Evolutionary conservation across 768 basidiomycete genomes (phyloP), one percentile per base, ranked within the genome.

Genomic region (Termitomyces sp.): DNA sequence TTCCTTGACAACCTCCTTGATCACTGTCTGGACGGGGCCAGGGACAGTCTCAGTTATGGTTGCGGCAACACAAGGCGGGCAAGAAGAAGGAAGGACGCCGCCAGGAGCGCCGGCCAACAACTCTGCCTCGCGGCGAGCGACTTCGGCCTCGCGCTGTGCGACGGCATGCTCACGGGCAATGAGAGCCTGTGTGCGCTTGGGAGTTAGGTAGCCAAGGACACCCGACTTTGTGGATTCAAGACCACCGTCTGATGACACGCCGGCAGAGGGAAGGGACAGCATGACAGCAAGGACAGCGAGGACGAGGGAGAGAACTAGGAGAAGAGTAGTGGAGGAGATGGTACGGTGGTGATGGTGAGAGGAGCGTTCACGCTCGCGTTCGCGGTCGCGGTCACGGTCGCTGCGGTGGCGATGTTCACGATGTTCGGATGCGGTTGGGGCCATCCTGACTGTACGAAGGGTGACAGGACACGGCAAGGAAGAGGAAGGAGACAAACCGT

Each of bases 271-370:
- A 5, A 94, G 78, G 3, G 91, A 91, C 26, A 94, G 83, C 90
- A 94, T 92, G 64, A 94, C 85, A 5, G 91, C 91, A n/a, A 94
- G 79, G 23, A 92, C 90, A 37, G 91, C 91, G 28, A 94, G 77
- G 49, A 94, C 83, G 35, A 94, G 84, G 11, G 91, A 93, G 42
- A 94, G 79, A 50, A 93, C 87, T 35, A 94, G 85, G 52, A 94
- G 81, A 33, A 94, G 84, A 14, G 91, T 94, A 0, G 91, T 94
- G 14, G 91, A 93, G 9, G 91, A 93, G 59, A 94, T 91, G 54
- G 91, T 92, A 57, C 91, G 79, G 64, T 88, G 85, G 57, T 91
- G 88, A 67, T 87, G 89, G 65, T 86, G 85, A 49, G 83, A 82
- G 42, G 81, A 80, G 46, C 84, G 81, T 62, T 85, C 79, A 63